Evolutionary conservation across 306 rosid genomes (phyloP), one percentile per base, ranked within the genome.

Genomic region (Gastrolobium bilobum): DNA sequence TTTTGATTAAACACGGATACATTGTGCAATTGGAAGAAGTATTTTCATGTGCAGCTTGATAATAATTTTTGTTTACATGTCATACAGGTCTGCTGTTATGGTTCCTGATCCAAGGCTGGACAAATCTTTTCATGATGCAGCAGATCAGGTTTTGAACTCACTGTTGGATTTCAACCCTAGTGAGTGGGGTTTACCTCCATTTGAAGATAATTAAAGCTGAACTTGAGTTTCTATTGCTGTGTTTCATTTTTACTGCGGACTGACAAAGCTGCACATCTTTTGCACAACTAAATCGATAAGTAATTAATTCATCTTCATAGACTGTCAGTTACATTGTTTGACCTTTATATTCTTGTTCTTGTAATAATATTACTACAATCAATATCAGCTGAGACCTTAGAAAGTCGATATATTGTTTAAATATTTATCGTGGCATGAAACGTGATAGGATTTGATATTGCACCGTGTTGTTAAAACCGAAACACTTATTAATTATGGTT

Each of bases 31-130:
- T 77, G 33, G 43, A 77, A 62, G 30, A 30, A 29, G 72, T 33
- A 35, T 68, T 56, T 62, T 63, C 38, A 7, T 37, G 30, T 34
- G 54, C 79, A 47, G 33, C 26, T 43, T 75, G 37, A 64, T 79
- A 64, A 65, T 46, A 31, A 11, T 38, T 68, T 67, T 33, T 50
- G 46, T 31, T 85, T 51, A 61, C 20, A 40, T 73, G 48, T 11
- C 37, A 34, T 84, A 60, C 90, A 92, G 99, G 99, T 87, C 48
- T 38, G 97, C 68, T 53, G 86, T 91, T 40, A 92, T 95, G 99
- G 94, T 95, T 71, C 98, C 99, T 30, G 98, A 95, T 87, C 91
- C 96, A 76, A 95, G 90, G 77, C 79, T 95, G 80, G 96, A 95
- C 82, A 89, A 76, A 77, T 94, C 91, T 53, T 86, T 74, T 75